Conservation (phyloP, 208 protist species). For the Leishmania guyanensis region DNA sequence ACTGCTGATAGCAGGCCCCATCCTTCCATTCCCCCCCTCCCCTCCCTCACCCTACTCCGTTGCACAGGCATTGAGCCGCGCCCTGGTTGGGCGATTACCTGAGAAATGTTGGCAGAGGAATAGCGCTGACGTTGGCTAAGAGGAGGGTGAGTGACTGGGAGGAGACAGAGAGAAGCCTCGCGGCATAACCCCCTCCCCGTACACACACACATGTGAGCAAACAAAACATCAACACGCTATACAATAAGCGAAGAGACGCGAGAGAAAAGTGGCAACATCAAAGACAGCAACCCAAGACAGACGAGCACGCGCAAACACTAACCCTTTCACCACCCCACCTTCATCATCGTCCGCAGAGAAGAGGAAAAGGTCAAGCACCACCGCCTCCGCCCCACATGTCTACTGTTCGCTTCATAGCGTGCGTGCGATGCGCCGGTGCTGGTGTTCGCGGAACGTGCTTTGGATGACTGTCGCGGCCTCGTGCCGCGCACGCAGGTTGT, state of each 20-base stretch:
- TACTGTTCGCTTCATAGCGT: not conserved
- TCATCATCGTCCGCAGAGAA: not conserved
- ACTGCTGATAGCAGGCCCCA: not conserved
- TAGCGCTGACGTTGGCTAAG: not conserved
- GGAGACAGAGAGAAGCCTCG: not conserved
- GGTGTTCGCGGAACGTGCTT: slow-evolving; percentile 50
- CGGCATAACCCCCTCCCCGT: not conserved
- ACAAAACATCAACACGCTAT: not conserved
- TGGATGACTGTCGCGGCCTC: slow-evolving; percentile 81
- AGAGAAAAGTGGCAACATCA: not conserved
- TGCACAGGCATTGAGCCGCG: not conserved
- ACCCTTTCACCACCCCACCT: not conserved
- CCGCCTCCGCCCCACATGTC: not conserved
- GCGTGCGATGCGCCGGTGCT: slow-evolving; percentile 9
- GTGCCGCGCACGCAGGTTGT: slow-evolving; percentile 30
- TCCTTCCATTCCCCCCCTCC: not conserved
- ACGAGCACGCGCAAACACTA: not conserved
- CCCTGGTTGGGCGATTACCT: not conserved
- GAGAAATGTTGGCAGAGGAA: not conserved
- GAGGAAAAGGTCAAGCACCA: not conserved
- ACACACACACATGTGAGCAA: not conserved
- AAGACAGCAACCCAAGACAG: not conserved
- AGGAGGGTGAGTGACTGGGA: not conserved
- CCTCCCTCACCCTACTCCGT: not conserved
- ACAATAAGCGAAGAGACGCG: not conserved